Conservation (phyloP, 805 yeast genomes). For the Barnettozyma wickerhamii region DNA sequence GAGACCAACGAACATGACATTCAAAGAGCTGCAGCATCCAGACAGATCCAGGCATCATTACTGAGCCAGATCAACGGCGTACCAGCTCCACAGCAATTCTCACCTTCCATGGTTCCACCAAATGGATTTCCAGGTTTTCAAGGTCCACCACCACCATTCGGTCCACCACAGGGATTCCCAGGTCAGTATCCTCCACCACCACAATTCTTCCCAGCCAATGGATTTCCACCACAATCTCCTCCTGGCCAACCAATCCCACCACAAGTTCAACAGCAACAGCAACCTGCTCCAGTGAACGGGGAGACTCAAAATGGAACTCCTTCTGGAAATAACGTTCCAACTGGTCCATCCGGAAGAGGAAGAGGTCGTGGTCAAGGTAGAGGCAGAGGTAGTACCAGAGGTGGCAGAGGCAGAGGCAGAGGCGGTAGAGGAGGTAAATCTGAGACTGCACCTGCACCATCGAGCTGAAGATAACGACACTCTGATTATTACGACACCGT, state of each 20-base stretch:
- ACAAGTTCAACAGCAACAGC: not conserved
- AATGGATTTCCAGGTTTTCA: constrained; percentile 12
- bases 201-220: constrained; percentile 13
- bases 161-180: constrained; percentile 15
- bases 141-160: constrained; percentile 2
- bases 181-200: constrained; percentile 3
- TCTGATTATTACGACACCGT: too few relatives aligned
- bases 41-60: constrained; percentile 23
- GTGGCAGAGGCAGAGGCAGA: constrained; percentile 3
- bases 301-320: too few relatives aligned
- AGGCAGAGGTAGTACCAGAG: constrained; percentile 7
- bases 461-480: too few relatives aligned
- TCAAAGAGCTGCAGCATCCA: constrained; percentile 8
- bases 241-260: constrained; percentile 3
- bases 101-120: constrained; percentile 7
- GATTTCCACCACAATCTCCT: constrained; percentile 17
- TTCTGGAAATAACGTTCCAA: too few relatives aligned
- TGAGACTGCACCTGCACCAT: too few relatives aligned
- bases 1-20: constrained; percentile 17
- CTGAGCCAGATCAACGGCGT: constrained; percentile 26
- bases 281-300: not conserved
- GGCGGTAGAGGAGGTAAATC: not conserved
- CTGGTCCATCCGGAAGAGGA: too few relatives aligned
- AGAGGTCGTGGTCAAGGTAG: constrained; percentile 13
- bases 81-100: constrained; percentile 11